Evolutionary conservation across 192 early-diverging fungal species (phyloP), one percentile per base, ranked within the genome.

Genomic region (Backusella australiensis): DNA sequence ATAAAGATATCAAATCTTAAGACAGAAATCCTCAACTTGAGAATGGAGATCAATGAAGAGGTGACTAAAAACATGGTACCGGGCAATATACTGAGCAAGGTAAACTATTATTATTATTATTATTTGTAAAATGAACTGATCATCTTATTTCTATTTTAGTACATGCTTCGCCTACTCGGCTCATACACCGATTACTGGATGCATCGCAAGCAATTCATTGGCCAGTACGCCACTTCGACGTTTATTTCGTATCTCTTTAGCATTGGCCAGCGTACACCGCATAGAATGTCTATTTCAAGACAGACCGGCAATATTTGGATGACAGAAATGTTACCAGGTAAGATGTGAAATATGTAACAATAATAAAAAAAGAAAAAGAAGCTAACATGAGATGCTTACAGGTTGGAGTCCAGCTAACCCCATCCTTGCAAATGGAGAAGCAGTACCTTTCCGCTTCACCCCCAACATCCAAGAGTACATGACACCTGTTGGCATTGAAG

Each of bases 381-480:
- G 11, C 41, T 32, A 5, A 42, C 42, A 23, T 70, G 41, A 29
- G 1, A 32, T 5, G 26, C 36, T 14, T 21, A 42, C 69, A 85
- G 83, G 85, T 2, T 89, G 82, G 78, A 83, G 82, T 6, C 81
- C 78, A 59, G 68, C 70, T 21, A 81, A 77, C 4, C 87, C 89
- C 2, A 77, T 86, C 14, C 86, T 89, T 49, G 90, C 90, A 72
- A 92, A 88, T 81, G 88, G 85, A 36, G 98, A 99, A 81, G 81
- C 92, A 4, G 95, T 99, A 29, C 98, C 97, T 4, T 99, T 99
- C 94, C 90, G 98, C 9, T 90, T 99, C 82, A 99, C 98, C 9
- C 98, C 97, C 14, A 97, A 96, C 84, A 92, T 99, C 68, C 97
- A 98, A 87, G 83, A 93, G 38, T 99, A 99, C 85, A 93, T 99